Conservation (phyloP, 441 rosid species). For the Aleurites moluccanus region DNA sequence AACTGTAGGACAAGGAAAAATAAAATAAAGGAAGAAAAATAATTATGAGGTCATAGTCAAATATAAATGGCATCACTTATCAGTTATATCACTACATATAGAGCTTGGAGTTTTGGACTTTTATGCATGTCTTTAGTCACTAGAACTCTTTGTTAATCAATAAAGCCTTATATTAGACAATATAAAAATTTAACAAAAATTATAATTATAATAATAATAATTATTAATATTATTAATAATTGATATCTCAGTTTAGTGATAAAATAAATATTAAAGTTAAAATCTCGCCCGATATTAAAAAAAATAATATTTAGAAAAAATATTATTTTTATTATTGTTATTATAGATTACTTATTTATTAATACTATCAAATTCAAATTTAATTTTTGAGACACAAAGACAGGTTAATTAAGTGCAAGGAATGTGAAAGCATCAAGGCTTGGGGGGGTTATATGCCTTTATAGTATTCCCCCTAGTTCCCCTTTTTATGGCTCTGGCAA, state of each 20-base stretch:
- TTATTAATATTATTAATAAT: too few relatives aligned
- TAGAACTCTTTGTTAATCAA: background rate
- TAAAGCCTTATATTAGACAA: too few relatives aligned
- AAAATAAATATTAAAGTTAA: too few relatives aligned
- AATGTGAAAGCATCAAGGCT: slow-evolving; percentile 17
- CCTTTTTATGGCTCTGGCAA: slow-evolving; percentile 33
- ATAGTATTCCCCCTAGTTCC: background rate
- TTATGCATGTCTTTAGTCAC: background rate
- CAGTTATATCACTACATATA: background rate
- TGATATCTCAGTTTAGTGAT: too few relatives aligned
- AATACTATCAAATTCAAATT: background rate
- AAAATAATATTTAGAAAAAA: too few relatives aligned
- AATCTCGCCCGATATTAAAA: too few relatives aligned
- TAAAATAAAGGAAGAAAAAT: background rate
- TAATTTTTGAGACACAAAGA: background rate
- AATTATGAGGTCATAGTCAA: slow-evolving; percentile 16
- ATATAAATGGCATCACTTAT: slow-evolving; percentile 18
- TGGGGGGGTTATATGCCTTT: slow-evolving; percentile 4
- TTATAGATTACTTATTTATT: background rate
- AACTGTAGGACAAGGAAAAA: background rate
- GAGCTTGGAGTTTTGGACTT: slow-evolving; percentile 13
- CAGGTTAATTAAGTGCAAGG: background rate
- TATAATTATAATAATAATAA: too few relatives aligned
- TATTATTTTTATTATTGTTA: background rate
- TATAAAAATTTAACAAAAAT: too few relatives aligned